Base-by-base conservation (phyloP, 345 rosid genomes). In the Ceriops tagal region DNA sequence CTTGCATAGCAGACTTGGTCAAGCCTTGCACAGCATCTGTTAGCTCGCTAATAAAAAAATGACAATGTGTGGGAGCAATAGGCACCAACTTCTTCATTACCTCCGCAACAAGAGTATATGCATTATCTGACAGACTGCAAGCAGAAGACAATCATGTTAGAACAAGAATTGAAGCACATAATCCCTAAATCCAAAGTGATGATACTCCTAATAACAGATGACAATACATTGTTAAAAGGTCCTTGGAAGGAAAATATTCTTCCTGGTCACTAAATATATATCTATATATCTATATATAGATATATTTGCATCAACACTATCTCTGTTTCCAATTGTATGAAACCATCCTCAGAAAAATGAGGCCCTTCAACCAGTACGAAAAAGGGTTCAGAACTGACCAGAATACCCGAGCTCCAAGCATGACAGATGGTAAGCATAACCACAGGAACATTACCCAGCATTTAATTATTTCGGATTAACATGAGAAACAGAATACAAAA, bases 111-210 rank as follows among this genome's bases (percentile, higher is more conserved):
- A 89, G 93, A 76, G 83, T 64, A 56, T 93, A 91, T 63, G 98
- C 95, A 55, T 83, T 88, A 83, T 93, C 98, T 77, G 98, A 93
- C 86, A 93, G 80, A 72, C 98, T 93, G 90, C 28, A 60, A 35
- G 24, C 59, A 56, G 37, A 64, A 68, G 73, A 56, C 58, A 27
- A 39, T 8, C 27, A 65, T 27, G 70, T 76, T 68, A 79, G 77
- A 47, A 57, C 35, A 35, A 62, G 24, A 6, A 58, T n/a, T 26
- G 5, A 13, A 8, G 66, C 2, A 51, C n/a, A 26, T 43, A 53
- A 24, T n/a, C 58, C 13, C 3, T 53, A 53, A 53, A 21, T 21
- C 58, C 16, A 3, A 55, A 19, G 22, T 9, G 58, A 55, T 55
- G 0, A 9, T 5, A 55, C 1, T n/a, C 5, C 22, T n/a, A 8